A percentile compares a stretch with the other conserved stretches of the same genome.
Conservation (phyloP, 2,329 filamentous ascomycete genomes). For the Scopulariopsis brevicaulis region DNA sequence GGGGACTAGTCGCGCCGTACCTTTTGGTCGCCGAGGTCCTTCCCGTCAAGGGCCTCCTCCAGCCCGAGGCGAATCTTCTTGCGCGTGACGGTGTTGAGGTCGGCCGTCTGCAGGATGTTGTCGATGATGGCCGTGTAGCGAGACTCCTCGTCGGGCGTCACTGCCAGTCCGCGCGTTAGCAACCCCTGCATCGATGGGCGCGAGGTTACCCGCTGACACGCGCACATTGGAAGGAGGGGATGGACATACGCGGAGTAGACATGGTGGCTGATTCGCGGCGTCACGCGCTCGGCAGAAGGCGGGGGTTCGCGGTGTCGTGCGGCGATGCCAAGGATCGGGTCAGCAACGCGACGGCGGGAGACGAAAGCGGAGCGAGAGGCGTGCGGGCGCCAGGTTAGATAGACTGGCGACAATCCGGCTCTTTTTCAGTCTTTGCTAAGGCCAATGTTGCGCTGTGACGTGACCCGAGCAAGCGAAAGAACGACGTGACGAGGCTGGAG, state of each 20-base stretch:
- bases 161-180: constrained; percentile 17
- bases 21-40: constrained; percentile 49
- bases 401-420: too few relatives aligned
- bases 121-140: constrained; percentile 50
- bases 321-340: background rate
- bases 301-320: background rate
- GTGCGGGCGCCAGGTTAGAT: background rate
- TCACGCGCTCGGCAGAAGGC: background rate
- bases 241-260: constrained; percentile 2
- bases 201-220: background rate
- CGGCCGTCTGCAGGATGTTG: constrained; percentile 42
- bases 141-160: constrained; percentile 34
- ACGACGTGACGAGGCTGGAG: background rate
- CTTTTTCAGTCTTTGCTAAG: background rate
- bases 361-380: background rate
- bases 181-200: background rate
- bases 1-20: constrained; percentile 17
- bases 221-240: background rate
- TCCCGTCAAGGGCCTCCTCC: constrained; percentile 40
- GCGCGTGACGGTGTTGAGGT: constrained; percentile 51
- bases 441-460: background rate
- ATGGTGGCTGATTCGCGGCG: background rate
- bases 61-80: constrained; percentile 50
- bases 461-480: background rate
- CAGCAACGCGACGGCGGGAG: background rate